phyloP scores from a whole-genome alignment of 371 early-diverging fungal species.

The Mortierella sp. region DNA sequence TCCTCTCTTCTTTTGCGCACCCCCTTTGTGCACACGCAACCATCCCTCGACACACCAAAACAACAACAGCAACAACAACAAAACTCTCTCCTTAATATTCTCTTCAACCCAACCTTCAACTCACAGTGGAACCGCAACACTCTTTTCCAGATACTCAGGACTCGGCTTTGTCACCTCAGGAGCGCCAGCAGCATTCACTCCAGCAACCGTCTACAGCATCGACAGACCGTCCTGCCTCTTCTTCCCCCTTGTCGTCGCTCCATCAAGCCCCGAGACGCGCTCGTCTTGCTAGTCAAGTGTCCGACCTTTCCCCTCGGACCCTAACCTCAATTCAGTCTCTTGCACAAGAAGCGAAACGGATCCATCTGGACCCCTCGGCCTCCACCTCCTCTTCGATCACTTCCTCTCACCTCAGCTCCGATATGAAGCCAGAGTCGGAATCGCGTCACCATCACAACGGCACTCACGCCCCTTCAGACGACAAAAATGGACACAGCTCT shows the following conservation, averaged over 20 bases:
- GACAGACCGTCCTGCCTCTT: neutral
- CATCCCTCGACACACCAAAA: neutral
- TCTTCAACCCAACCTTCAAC: conserved; percentile 4
- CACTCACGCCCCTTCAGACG: conserved; percentile 17
- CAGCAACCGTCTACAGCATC: conserved; percentile 5
- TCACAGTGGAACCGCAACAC: conserved; percentile 4
- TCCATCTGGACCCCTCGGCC: conserved; percentile 18
- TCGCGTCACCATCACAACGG: conserved; percentile 22
- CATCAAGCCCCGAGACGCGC: conserved; percentile 13
- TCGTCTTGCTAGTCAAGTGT: conserved; percentile 45
- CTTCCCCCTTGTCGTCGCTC: conserved; percentile 5
- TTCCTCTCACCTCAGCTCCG: neutral
- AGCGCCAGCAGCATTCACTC: conserved; percentile 14
- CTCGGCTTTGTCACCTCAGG: conserved; percentile 34
- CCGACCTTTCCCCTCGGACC: conserved; percentile 22
- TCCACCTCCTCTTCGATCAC: conserved; percentile 1
- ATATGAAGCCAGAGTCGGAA: conserved; percentile 41
- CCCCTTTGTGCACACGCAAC: conserved; percentile 12
- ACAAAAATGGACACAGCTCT: conserved; percentile 14
- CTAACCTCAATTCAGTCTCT: conserved; percentile 9
- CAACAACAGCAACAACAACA: neutral
- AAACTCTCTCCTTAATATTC: neutral
- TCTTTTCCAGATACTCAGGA: conserved; percentile 18
- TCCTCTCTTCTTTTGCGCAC: neutral
- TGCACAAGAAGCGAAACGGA: conserved; percentile 20